Evolutionary conservation across 179 eudicot genomes (phyloP), one percentile per base, ranked within the genome.

Genomic region (Carnegiea gigantea): DNA sequence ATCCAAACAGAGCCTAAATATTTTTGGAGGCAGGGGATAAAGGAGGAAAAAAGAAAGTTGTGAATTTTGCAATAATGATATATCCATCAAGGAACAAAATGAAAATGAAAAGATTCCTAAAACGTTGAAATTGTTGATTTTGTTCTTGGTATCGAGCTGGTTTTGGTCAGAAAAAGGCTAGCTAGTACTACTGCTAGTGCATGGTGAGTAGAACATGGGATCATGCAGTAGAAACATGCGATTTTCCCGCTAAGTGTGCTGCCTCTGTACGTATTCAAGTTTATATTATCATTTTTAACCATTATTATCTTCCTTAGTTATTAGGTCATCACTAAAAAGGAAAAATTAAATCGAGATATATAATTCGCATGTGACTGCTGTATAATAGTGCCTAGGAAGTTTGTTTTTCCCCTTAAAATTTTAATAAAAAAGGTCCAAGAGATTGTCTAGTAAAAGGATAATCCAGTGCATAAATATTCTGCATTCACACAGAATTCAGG

Each of bases 171-270:
- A 67, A 30, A 67, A 67, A 11, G n/a, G 17, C 9, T 51, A 51
- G 57, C 57, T 51, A 51, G 18, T 51, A 51, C 9, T 51, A 3
- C 15, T 51, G 18, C 9, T 9, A 17, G 57, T 65, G 2, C 70
- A 28, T 67, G 72, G 72, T 67, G 38, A 67, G 38, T 28, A 28
- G 72, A 67, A 67, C 72, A 67, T 67, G 68, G 68, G 72, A 67
- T 67, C 72, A 67, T 28, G 70, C 70, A 67, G 6, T 28, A 20
- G 2, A 62, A 3, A 26, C 72, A 67, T 14, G 72, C 28, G 72
- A 26, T 67, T 8, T 57, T 30, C 72, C 72, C 72, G 72, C 72
- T 67, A 26, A 26, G 18, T 67, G 17, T 67, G 72, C 72, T 67
- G 18, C 38, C 20, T 62, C 5, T 7, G 4, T 11, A 67, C 40